Base-by-base conservation (phyloP, 768 basidiomycete genomes). In the Boletus eberwhitei region DNA sequence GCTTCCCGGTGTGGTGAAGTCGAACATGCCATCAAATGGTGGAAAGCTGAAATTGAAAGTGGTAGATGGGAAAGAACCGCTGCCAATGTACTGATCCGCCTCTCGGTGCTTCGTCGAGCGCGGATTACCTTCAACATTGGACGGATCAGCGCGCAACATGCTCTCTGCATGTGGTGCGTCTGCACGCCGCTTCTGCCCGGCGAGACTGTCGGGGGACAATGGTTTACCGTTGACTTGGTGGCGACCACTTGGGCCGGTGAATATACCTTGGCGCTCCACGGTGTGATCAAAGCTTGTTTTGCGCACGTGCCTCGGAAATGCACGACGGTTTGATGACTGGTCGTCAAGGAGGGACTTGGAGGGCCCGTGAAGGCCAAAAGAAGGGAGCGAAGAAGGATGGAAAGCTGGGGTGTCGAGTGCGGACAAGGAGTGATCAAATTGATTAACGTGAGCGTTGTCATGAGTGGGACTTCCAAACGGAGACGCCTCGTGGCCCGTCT, bases 281-380 rank as follows among this genome's bases (percentile, higher is more conserved):
- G 93, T 94, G 72, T 94, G 93, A 71, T 97, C 93, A 69, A 94
- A 96, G 71, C 91, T 93, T 43, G 93, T 92, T 77, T 97, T 97
- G 57, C 93, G 83, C 54, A 93, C 90, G 71, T 89, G 88, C 55
- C 87, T 82, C 49, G 93, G 90, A 67, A 93, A 90, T 31, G 79
- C 72, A 58, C 79, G 84, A 60, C 77, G 64, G 57, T 73, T 73
- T 48, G 70, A 63, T 54, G 73, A 63, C 24, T 65, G 61, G 61
- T 70, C 58, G 57, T 78, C 59, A 57, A 52, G 58, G 47, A 64
- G 64, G 49, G 58, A 61, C 47, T 71, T 71, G 45, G 79, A 74
- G 48, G 73, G 74, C 47, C 86, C 85, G 71, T 87, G 84, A 39
- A 87, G 67, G 55, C 88, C 87, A 55, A 80, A 74, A 24, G 88